These are phyloP conservation scores for Hanseniaspora gamundiae DNA, from an alignment of 1,139 yeast genomes.

Conservation along the genomic window DNA sequence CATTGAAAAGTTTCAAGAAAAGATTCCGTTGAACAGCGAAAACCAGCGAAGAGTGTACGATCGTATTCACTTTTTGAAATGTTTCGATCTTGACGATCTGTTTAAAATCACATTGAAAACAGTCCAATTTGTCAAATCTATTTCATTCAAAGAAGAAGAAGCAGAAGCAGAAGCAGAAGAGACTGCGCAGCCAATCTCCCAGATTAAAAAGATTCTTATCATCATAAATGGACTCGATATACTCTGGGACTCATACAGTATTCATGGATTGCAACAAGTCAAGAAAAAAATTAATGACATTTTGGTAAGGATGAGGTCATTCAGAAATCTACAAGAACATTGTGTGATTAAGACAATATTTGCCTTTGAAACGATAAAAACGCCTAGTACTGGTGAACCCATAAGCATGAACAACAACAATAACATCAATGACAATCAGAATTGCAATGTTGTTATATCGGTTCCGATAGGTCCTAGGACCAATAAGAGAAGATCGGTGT, in stretches of 20 bases:
- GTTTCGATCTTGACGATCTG: slow-evolving; percentile 19
- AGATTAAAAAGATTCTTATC: slow-evolving; percentile 6
- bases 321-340: neutral
- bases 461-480: neutral
- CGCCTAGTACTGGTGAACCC: too few species aligned
- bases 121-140: slow-evolving; percentile 11
- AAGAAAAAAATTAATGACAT: neutral
- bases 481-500: neutral
- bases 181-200: neutral
- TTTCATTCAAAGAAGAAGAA: neutral
- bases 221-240: slow-evolving; percentile 4
- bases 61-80: slow-evolving; percentile 16
- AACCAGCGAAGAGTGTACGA: slow-evolving; percentile 14
- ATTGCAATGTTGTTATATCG: neutral
- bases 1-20: slow-evolving; percentile 13
- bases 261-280: neutral
- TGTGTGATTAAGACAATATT: neutral
- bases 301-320: slow-evolving; percentile 1
- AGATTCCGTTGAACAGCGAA: slow-evolving; percentile 11
- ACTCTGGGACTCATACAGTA: slow-evolving; percentile 1
- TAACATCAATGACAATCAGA: too few species aligned
- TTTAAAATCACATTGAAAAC: slow-evolving; percentile 12
- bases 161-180: neutral
- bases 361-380: neutral
- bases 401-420: neutral